phyloP scores from a whole-genome alignment of 495 filamentous ascomycete genomes.

The Aspergillus mulundensis region DNA sequence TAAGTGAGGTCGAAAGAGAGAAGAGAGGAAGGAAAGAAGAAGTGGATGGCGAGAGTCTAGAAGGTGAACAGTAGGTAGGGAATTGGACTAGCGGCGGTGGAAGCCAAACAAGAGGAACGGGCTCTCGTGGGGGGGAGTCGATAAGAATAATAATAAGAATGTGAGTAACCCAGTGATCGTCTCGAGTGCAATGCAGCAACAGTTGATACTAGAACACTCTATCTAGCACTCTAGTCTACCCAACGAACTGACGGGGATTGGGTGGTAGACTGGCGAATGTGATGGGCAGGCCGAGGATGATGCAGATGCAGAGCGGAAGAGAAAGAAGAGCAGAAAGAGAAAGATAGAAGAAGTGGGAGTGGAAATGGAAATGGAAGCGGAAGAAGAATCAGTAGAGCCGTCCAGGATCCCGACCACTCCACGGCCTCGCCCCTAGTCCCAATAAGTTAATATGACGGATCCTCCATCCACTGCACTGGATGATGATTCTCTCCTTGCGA shows the following conservation, averaged over 20 bases:
- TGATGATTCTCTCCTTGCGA: slow-evolving; percentile 1
- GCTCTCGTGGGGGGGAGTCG: slow-evolving; percentile 18
- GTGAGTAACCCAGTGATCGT: slow-evolving; percentile 9
- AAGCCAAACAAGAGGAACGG: slow-evolving; percentile 21
- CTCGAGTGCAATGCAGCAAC: not conserved
- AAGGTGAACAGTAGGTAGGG: slow-evolving; percentile 12
- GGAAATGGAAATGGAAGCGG: slow-evolving; percentile 5
- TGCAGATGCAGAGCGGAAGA: slow-evolving; percentile 21
- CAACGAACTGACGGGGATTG: too few relatives aligned
- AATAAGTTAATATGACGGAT: slow-evolving; percentile 50
- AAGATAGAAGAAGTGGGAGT: slow-evolving; percentile 18
- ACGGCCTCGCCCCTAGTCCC: slow-evolving; percentile 44
- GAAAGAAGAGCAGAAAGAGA: slow-evolving; percentile 18
- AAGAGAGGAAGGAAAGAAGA: slow-evolving; percentile 17
- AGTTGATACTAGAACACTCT: not conserved
- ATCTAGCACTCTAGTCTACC: not conserved
- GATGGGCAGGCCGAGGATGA: too few relatives aligned
- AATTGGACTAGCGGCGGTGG: slow-evolving; percentile 16
- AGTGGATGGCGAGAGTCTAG: slow-evolving; percentile 4
- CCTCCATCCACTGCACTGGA: slow-evolving; percentile 23
- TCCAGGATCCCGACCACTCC: slow-evolving; percentile 37
- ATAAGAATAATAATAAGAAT: slow-evolving; percentile 18
- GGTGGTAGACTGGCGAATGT: too few relatives aligned
- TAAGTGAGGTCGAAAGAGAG: not conserved
- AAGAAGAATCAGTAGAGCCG: slow-evolving; percentile 19